Conservation (phyloP, 352 stramenopile species). For the Thraustochytrium sp. region DNA sequence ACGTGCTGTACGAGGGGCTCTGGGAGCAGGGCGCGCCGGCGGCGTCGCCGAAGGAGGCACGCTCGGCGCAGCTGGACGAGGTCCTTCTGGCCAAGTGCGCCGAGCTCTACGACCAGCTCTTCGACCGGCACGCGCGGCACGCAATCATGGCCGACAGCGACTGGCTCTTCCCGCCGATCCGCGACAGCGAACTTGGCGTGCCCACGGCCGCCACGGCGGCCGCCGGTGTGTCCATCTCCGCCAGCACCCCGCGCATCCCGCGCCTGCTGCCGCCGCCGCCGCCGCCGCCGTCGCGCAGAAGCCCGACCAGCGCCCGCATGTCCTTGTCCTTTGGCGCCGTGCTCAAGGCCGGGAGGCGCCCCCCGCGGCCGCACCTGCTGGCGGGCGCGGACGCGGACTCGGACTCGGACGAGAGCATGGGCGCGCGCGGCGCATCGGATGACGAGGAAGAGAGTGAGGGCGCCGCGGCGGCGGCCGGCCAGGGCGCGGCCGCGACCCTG, state of each 20-base stretch:
- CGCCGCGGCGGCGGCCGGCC: background rate
- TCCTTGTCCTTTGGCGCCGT: no score
- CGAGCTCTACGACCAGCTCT: slow-evolving; percentile 32
- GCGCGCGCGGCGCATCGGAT: background rate
- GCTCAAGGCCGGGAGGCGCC: no score
- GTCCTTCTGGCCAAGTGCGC: background rate
- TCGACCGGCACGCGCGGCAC: background rate
- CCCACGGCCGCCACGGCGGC: background rate
- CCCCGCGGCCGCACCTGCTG: no score
- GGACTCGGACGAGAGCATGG: background rate
- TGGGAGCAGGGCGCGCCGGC: background rate
- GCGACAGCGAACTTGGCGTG: background rate
- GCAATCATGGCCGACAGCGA: background rate
- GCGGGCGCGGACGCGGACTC: no score
- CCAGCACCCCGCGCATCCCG: background rate
- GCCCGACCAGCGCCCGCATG: no score
- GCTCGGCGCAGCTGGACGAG: background rate
- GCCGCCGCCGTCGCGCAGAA: background rate
- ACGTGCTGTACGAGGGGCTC: slow-evolving; percentile 16
- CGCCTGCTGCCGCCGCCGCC: background rate
- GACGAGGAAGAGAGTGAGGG: background rate
- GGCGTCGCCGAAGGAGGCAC: background rate
- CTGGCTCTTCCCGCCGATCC: slow-evolving; percentile 22
- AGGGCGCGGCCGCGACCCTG: background rate
- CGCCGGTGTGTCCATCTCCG: background rate